These are phyloP conservation scores for Diplodia seriata DNA, from an alignment of 2,329 filamentous ascomycete genomes.

Conservation along the genomic window DNA sequence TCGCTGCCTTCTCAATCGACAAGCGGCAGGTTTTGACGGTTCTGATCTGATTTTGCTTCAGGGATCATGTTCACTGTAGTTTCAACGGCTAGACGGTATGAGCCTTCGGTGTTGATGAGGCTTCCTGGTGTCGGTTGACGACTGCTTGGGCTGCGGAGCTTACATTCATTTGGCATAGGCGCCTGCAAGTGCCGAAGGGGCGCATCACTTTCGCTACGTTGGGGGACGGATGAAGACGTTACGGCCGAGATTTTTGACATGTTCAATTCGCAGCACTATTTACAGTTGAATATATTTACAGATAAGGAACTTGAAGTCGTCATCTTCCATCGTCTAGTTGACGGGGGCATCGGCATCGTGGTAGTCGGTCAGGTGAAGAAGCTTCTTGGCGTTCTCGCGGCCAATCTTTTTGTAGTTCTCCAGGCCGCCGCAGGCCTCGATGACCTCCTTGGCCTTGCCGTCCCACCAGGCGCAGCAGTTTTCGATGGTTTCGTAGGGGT, in stretches of 20 bases:
- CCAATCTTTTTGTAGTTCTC: conserved; percentile 48
- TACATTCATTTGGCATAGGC: background rate
- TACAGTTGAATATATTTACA: background rate
- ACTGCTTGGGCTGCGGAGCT: background rate
- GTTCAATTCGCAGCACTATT: background rate
- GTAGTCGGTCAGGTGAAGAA: conserved; percentile 45
- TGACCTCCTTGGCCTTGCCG: conserved; percentile 47
- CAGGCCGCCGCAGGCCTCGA: conserved; percentile 38
- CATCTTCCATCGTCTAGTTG: background rate
- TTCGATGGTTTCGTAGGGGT: conserved; percentile 58
- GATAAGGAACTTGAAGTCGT: no score
- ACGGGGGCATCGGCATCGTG: conserved; percentile 37
- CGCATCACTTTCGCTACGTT: background rate
- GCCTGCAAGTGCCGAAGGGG: background rate
- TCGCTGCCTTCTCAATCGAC: background rate
- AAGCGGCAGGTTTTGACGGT: background rate
- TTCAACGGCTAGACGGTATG: background rate
- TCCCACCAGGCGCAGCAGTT: conserved; percentile 56
- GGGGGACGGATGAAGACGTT: background rate
- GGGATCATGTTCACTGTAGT: background rate
- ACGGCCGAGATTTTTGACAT: background rate
- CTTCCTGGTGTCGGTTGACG: background rate
- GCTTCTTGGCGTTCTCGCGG: conserved; percentile 54
- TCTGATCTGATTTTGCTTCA: background rate
- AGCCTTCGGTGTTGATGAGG: background rate